Conservation (phyloP, 352 stramenopile genomes). For the Phytopythium cucurbitacearum region DNA sequence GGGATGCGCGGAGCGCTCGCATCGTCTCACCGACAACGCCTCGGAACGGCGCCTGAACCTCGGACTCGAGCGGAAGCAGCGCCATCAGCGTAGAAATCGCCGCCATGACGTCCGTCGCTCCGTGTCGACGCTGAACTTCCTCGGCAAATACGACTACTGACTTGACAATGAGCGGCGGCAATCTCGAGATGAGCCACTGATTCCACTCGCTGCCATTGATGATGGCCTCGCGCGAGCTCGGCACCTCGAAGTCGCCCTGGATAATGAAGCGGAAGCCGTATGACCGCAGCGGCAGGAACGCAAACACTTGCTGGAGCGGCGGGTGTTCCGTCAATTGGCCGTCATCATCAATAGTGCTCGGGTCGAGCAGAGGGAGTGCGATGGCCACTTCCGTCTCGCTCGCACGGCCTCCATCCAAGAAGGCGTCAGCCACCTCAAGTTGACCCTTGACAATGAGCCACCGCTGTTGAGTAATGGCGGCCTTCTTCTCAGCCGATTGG, state of each 20-base stretch:
- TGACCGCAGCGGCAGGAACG: conserved; percentile 73
- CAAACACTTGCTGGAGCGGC: conserved; percentile 76
- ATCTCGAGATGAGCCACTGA: conserved; percentile 77
- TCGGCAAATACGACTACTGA: conserved; percentile 14
- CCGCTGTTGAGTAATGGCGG: conserved; percentile 25
- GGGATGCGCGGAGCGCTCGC: conserved; percentile 42
- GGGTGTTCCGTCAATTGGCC: conserved; percentile 16
- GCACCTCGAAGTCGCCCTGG: conserved; percentile 84
- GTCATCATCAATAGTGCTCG: conserved; percentile 2
- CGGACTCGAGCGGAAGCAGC: conserved; percentile 60
- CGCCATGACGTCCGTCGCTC: conserved; percentile 5
- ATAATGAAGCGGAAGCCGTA: conserved; percentile 86
- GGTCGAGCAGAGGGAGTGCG: conserved; percentile 32
- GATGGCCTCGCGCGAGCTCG: conserved; percentile 82
- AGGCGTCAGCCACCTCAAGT: conserved; percentile 12
- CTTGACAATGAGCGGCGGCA: conserved; percentile 44
- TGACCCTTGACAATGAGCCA: conserved; percentile 61
- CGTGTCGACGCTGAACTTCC: conserved; percentile 1
- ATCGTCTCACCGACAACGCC: conserved; percentile 54
- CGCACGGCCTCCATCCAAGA: conserved; percentile 3
- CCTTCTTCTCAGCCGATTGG: conserved; percentile 1
- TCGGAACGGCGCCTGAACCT: conserved; percentile 71
- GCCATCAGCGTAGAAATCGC: conserved; percentile 33
- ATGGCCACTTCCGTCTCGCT: conserved; percentile 52
- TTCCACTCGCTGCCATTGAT: conserved; percentile 85